Evolutionary conservation across 345 rosid species (phyloP).

Genomic region (Arabidopsis arenosa): DNA sequence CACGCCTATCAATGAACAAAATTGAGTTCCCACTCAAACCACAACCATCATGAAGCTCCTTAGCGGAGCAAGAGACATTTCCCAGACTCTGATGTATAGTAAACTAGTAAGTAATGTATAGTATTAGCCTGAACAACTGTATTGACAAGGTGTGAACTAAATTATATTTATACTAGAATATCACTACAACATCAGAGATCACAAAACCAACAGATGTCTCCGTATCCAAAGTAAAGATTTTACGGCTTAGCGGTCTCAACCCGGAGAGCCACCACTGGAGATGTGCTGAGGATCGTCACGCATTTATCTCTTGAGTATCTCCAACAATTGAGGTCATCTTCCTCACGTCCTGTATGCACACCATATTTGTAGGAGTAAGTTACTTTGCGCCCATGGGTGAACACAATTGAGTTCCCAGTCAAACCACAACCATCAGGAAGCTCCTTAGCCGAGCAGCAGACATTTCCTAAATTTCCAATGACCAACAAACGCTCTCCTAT

Average conservation of each 20-base stretch:
- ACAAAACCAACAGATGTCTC: too few relatives aligned
- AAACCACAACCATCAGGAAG: too few relatives aligned
- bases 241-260: background rate
- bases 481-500: background rate
- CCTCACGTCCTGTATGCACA: background rate
- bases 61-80: background rate
- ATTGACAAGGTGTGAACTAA: too few relatives aligned
- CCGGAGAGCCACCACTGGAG: background rate
- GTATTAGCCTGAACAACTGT: too few relatives aligned
- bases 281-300: background rate
- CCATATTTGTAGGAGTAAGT: background rate
- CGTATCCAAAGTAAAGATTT: too few relatives aligned
- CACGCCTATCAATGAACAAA: background rate
- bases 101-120: too few relatives aligned
- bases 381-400: too few relatives aligned
- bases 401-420: too few relatives aligned
- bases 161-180: too few relatives aligned
- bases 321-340: background rate
- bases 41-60: background rate
- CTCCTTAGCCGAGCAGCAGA: too few relatives aligned
- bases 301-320: background rate
- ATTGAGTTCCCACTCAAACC: background rate
- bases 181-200: too few relatives aligned
- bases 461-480: background rate
- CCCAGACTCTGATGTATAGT: background rate